These are phyloP conservation scores for Umbelopsis sp. DNA, from an alignment of 192 early-diverging fungal genomes.

Conservation along the genomic window DNA sequence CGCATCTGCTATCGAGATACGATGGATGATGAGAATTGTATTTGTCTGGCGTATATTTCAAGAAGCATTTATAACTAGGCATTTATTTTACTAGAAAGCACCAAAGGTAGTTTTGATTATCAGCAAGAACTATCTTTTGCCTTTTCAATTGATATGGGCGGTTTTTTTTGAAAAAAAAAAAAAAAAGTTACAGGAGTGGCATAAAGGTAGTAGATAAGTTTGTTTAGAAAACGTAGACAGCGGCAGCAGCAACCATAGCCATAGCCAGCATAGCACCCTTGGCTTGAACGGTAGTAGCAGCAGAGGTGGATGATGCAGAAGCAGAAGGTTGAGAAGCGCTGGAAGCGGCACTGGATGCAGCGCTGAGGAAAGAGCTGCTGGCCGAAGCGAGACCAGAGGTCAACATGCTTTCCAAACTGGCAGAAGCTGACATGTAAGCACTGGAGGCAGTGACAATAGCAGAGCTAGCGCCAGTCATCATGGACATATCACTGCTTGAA, in stretches of 20 bases:
- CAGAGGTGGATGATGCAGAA: neutral
- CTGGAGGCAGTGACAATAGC: slow-evolving; percentile 14
- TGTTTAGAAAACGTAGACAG: slow-evolving; percentile 3
- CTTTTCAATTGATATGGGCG: no score
- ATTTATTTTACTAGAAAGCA: no score
- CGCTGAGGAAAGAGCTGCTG: neutral
- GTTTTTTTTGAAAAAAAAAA: no score
- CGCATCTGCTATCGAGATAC: no score
- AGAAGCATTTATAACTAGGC: neutral
- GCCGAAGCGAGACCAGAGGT: neutral
- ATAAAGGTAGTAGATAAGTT: neutral
- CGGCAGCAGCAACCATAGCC: neutral
- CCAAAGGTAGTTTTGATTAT: no score
- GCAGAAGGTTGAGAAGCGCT: neutral
- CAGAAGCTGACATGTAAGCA: neutral
- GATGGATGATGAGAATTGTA: no score
- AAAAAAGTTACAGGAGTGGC: no score
- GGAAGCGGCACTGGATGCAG: neutral
- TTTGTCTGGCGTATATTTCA: no score
- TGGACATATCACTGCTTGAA: no score
- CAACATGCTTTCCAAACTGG: neutral
- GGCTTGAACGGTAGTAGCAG: neutral
- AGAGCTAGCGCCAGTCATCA: neutral
- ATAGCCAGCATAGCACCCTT: slow-evolving; percentile 12
- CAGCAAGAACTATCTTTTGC: no score